A percentile compares a stretch with the other conserved stretches of the same genome.
Conservation (phyloP, 306 rosid species). For the Psophocarpus tetragonolobus region DNA sequence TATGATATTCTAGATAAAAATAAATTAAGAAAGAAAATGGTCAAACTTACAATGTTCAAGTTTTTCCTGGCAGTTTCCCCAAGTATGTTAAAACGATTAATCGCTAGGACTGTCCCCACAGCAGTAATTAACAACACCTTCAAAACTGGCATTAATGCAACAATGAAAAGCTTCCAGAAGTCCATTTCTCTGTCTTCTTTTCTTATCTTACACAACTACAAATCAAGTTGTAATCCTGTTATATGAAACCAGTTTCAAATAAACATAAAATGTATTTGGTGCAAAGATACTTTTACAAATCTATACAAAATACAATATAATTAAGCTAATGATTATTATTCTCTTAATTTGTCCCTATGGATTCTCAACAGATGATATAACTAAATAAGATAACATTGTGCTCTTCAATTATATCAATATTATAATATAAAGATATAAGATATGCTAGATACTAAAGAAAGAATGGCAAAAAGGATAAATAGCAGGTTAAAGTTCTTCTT, state of each 20-base stretch:
- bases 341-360: neutral
- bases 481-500: no score
- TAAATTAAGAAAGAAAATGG: neutral
- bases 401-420: neutral
- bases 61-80: slow-evolving; percentile 37
- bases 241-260: neutral
- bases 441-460: no score
- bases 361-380: neutral
- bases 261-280: neutral
- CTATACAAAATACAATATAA: neutral
- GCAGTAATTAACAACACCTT: slow-evolving; percentile 42
- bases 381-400: neutral
- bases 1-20: neutral
- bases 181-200: slow-evolving; percentile 32
- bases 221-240: neutral
- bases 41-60: slow-evolving; percentile 36
- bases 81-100: slow-evolving; percentile 40
- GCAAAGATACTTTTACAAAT: neutral
- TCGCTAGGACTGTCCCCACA: slow-evolving; percentile 40
- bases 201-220: neutral
- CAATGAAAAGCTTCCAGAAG: slow-evolving; percentile 43
- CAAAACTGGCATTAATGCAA: slow-evolving; percentile 50
- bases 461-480: no score
- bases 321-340: neutral
- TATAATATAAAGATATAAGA: no score